Evolutionary conservation across 257 asterid genomes (phyloP).

Genomic region (Solanum lycopersicoides): DNA sequence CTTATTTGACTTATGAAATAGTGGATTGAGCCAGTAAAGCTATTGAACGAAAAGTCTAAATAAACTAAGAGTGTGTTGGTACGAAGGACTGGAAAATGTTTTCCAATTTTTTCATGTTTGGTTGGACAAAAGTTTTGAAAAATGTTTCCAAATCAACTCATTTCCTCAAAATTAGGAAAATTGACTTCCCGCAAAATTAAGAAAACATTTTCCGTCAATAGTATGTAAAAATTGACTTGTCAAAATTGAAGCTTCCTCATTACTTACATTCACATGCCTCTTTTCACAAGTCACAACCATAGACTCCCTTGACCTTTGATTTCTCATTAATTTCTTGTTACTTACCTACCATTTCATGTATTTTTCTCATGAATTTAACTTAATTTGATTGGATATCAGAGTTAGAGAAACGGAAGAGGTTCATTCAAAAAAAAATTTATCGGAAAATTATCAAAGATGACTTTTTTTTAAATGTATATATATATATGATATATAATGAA

Average conservation of each 20-base stretch:
- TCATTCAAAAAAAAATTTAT: too few relatives aligned
- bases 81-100: too few relatives aligned
- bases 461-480: too few relatives aligned
- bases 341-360: background rate
- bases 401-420: background rate
- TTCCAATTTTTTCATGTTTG: too few relatives aligned
- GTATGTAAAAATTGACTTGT: background rate
- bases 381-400: background rate
- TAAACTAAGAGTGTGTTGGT: too few relatives aligned
- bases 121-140: too few relatives aligned
- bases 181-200: too few relatives aligned
- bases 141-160: too few relatives aligned
- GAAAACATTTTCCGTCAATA: too few relatives aligned
- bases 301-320: background rate
- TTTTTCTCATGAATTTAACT: background rate
- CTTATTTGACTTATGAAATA: background rate
- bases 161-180: too few relatives aligned
- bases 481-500: background rate
- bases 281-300: background rate
- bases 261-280: background rate
- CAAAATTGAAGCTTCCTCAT: background rate
- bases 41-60: slow-evolving; percentile 3
- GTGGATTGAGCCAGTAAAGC: background rate
- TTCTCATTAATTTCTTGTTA: background rate
- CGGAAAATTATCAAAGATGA: too few relatives aligned